A percentile compares a stretch with the other conserved stretches of the same genome.
Evolutionary conservation across 2,329 filamentous ascomycete species (phyloP).

Genomic region (Exophiala sp.): DNA sequence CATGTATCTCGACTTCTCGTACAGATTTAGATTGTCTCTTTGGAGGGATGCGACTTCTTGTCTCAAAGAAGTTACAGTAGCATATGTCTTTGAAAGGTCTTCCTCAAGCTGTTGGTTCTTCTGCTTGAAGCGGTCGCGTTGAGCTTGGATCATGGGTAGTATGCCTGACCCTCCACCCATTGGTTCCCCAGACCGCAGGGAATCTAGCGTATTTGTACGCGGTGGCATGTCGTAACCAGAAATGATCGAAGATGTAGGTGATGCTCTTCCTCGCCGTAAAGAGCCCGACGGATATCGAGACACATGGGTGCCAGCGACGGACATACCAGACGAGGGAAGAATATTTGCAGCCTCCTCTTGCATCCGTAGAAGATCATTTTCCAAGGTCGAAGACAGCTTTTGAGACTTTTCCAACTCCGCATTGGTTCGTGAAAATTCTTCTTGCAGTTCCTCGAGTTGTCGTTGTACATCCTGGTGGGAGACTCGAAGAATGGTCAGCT

Average conservation of each 20-base stretch:
- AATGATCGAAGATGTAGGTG: conserved; percentile 96
- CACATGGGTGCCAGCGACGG: conserved; percentile 85
- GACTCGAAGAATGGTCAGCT: conserved; percentile 86
- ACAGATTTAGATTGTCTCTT: conserved; percentile 91
- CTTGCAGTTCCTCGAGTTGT: conserved; percentile 74
- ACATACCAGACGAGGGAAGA: conserved; percentile 81
- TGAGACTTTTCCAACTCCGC: conserved; percentile 81
- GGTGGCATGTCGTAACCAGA: conserved; percentile 82
- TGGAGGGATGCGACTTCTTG: conserved; percentile 90
- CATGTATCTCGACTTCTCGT: conserved; percentile 96
- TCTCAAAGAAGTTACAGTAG: conserved; percentile 76
- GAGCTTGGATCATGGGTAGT: conserved; percentile 95
- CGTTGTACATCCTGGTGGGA: conserved; percentile 88
- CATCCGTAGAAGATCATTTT: conserved; percentile 83
- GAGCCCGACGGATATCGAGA: conserved; percentile 69
- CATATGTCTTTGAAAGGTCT: conserved; percentile 80
- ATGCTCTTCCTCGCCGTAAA: conserved; percentile 65
- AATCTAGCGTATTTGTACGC: conserved; percentile 51
- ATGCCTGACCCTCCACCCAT: conserved; percentile 79
- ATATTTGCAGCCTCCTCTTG: conserved; percentile 80
- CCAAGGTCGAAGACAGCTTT: conserved; percentile 80
- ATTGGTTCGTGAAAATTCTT: conserved; percentile 78
- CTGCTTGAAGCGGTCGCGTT: conserved; percentile 97
- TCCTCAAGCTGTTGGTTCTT: conserved; percentile 86
- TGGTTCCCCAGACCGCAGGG: conserved; percentile 62